Conservation (phyloP, 371 early-diverging fungal species). For the Phascolomyces articulosus region DNA sequence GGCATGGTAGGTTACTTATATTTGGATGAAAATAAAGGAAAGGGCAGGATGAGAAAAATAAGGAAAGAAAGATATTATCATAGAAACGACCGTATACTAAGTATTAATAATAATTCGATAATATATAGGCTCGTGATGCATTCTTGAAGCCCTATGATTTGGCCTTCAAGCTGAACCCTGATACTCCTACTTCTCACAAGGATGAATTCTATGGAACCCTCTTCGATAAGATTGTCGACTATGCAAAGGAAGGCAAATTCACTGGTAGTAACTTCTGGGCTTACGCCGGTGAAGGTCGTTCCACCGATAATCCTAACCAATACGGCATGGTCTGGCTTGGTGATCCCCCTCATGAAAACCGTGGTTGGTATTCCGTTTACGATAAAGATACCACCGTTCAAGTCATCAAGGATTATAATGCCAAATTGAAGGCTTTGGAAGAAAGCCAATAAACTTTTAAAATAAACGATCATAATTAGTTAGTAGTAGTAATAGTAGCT, state of each 20-base stretch:
- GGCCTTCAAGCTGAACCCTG: constrained; percentile 39
- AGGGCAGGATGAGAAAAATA: too few relatives aligned
- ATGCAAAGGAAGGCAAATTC: constrained; percentile 22
- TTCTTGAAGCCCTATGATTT: constrained; percentile 31
- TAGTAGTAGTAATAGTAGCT: too few relatives aligned
- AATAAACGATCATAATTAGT: too few relatives aligned
- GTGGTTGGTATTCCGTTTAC: constrained; percentile 52
- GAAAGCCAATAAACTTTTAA: too few relatives aligned
- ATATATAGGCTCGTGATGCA: constrained; percentile 48
- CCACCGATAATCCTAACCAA: constrained; percentile 32
- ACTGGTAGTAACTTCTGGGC: constrained; percentile 49
- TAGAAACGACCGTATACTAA: background rate
- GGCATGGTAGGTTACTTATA: constrained; percentile 40
- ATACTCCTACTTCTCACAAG: constrained; percentile 47
- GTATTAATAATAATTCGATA: background rate
- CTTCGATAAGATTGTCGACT: constrained; percentile 33
- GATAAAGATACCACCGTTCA: constrained; percentile 36
- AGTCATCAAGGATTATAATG: constrained; percentile 24
- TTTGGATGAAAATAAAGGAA: background rate
- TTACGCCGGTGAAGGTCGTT: constrained; percentile 43
- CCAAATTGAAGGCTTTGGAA: constrained; percentile 7
- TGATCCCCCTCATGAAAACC: constrained; percentile 46
- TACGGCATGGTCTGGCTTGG: constrained; percentile 44
- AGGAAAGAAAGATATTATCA: too few relatives aligned
- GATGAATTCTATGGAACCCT: constrained; percentile 49